These are phyloP conservation scores for Neofusicoccum cordaticola DNA, from an alignment of 2,329 filamentous ascomycete species.

Conservation along the genomic window DNA sequence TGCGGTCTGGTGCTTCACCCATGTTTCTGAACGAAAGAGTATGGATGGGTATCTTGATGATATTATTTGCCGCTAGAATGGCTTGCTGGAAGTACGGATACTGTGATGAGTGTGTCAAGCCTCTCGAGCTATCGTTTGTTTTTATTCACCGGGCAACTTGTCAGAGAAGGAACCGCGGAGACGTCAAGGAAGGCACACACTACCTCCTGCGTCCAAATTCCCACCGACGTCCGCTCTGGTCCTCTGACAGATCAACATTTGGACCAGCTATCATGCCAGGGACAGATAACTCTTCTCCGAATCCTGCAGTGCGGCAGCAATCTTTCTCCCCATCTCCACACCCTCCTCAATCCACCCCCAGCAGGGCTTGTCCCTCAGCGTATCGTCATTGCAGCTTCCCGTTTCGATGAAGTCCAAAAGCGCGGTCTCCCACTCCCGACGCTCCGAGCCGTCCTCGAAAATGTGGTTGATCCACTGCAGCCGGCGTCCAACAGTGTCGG, in stretches of 20 bases:
- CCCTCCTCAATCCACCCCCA: slow-evolving; percentile 7
- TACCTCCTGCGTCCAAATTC: not conserved
- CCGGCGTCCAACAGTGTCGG: not conserved
- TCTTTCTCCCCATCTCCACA: slow-evolving; percentile 1
- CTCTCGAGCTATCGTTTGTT: too few relatives aligned
- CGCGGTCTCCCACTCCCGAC: slow-evolving; percentile 2
- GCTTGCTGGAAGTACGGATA: too few relatives aligned
- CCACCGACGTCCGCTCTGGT: not conserved
- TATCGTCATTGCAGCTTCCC: slow-evolving; percentile 4
- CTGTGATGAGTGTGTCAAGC: too few relatives aligned
- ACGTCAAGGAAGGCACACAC: not conserved
- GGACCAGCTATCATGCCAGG: not conserved
- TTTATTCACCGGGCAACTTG: not conserved
- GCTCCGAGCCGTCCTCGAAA: not conserved
- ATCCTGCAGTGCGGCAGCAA: not conserved
- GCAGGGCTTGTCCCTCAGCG: not conserved
- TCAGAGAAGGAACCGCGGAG: not conserved
- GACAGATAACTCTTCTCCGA: not conserved
- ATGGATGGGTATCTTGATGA: too few relatives aligned
- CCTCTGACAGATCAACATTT: not conserved
- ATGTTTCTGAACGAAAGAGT: too few relatives aligned
- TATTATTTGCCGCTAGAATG: too few relatives aligned
- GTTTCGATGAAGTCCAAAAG: slow-evolving; percentile 6
- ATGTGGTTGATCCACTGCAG: slow-evolving; percentile 6
- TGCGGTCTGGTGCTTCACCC: too few relatives aligned